phyloP scores from a whole-genome alignment of 1,284 basidiomycete species.

The Trichosporon inkin region DNA sequence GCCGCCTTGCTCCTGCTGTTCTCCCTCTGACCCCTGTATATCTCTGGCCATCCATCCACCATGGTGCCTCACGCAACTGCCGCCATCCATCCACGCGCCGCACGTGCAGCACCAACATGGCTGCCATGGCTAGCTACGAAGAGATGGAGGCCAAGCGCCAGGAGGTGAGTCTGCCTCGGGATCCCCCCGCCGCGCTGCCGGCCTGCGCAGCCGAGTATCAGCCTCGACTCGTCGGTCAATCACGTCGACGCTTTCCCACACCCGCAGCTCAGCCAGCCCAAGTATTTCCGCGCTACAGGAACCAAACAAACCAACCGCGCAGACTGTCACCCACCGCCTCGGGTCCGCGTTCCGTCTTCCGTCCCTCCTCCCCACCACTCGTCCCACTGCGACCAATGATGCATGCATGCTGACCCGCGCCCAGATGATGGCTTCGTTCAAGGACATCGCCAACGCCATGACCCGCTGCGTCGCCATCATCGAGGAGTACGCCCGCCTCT shows the following conservation, averaged over 20 bases:
- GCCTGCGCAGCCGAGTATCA: neutral
- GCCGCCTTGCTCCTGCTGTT: neutral
- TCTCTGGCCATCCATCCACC: conserved; percentile 4
- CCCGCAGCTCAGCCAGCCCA: neutral
- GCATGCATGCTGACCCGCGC: neutral
- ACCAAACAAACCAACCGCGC: conserved; percentile 2
- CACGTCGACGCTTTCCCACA: neutral
- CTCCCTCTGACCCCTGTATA: neutral
- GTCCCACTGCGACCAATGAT: neutral
- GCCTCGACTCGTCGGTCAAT: neutral
- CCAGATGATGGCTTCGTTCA: conserved; percentile 50
- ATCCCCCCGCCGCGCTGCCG: neutral
- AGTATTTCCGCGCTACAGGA: neutral
- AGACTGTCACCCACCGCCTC: neutral
- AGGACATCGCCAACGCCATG: conserved; percentile 49
- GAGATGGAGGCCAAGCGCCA: conserved; percentile 49
- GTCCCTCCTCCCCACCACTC: neutral
- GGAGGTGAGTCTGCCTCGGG: conserved; percentile 34
- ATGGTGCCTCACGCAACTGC: conserved; percentile 3
- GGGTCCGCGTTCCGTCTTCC: too few relatives aligned
- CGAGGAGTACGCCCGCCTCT: conserved; percentile 45
- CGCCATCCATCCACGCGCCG: neutral
- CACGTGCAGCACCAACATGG: conserved; percentile 3
- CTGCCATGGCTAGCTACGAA: conserved; percentile 24
- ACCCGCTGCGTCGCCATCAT: conserved; percentile 44